Conservation (phyloP, 768 basidiomycete species). For the Auriscalpium vulgare region DNA sequence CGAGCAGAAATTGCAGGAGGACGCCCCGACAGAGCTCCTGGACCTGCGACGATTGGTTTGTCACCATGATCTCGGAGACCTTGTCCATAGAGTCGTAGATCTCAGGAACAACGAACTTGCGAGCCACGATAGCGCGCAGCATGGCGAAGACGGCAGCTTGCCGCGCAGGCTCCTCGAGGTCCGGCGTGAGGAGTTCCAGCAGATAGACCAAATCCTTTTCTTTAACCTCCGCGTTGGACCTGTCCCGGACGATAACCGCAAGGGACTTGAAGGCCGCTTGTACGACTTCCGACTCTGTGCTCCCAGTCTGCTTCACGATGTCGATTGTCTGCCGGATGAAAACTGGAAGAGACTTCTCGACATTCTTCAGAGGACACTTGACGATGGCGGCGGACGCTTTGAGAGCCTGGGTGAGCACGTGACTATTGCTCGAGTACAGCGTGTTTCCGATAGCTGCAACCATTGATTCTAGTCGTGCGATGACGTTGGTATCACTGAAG, state of each 20-base stretch:
- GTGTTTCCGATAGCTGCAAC: conserved; percentile 85
- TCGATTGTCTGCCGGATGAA: conserved; percentile 78
- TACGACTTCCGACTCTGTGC: conserved; percentile 82
- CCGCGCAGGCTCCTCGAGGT: conserved; percentile 81
- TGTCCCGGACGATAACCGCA: conserved; percentile 84
- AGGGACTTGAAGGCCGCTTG: conserved; percentile 86
- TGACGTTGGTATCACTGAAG: conserved; percentile 62
- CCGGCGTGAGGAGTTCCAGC: conserved; percentile 78
- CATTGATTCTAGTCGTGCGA: conserved; percentile 83
- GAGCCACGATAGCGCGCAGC: conserved; percentile 82
- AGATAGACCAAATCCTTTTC: conserved; percentile 86
- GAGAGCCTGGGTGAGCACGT: conserved; percentile 68
- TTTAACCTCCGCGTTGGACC: conserved; percentile 69
- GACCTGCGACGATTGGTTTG: conserved; percentile 83
- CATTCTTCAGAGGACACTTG: conserved; percentile 73
- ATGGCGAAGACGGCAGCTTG: conserved; percentile 85
- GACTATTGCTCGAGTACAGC: conserved; percentile 73
- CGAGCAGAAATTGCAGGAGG: conserved; percentile 88
- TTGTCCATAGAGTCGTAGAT: conserved; percentile 96
- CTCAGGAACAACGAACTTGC: conserved; percentile 91
- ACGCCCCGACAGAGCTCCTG: conserved; percentile 88
- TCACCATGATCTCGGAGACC: conserved; percentile 87
- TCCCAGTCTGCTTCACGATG: conserved; percentile 76
- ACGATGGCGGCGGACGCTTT: conserved; percentile 75
- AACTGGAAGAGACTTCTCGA: conserved; percentile 71